Evolutionary conservation across 441 rosid species (phyloP).

Genomic region (Croton setiger): DNA sequence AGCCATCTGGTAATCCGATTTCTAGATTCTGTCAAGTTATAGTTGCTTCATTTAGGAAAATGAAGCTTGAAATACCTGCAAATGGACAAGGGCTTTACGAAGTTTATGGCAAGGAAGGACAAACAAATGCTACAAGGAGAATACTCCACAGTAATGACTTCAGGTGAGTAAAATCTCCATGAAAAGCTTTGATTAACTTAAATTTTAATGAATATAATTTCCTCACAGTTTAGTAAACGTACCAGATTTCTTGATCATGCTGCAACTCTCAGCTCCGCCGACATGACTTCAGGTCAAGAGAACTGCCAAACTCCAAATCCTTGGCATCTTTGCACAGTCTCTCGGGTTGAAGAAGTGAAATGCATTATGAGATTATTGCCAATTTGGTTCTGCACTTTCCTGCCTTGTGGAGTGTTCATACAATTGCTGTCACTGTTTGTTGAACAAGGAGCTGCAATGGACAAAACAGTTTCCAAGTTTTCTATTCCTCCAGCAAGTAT

Average conservation of each 20-base stretch:
- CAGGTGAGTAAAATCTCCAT: conserved; percentile 24
- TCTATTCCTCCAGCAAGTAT: conserved; percentile 53
- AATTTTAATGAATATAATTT: not conserved
- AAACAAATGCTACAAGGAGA: conserved; percentile 20
- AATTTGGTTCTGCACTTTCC: conserved; percentile 48
- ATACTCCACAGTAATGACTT: conserved; percentile 39
- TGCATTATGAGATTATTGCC: conserved; percentile 46
- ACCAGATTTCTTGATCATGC: conserved; percentile 55
- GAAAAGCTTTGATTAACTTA: not conserved
- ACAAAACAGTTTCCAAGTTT: conserved; percentile 32
- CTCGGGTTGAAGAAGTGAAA: conserved; percentile 65
- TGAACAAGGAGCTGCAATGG: conserved; percentile 63
- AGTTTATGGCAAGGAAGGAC: conserved; percentile 12
- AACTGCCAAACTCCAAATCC: conserved; percentile 21
- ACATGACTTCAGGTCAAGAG: not conserved
- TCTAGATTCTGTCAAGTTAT: conserved; percentile 40
- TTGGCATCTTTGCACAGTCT: conserved; percentile 47
- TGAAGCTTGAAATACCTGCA: conserved; percentile 21
- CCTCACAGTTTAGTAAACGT: not conserved
- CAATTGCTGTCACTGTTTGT: conserved; percentile 51
- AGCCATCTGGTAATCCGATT: conserved; percentile 40
- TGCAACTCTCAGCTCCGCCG: conserved; percentile 26
- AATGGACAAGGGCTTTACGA: conserved; percentile 26
- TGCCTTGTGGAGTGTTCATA: conserved; percentile 44
- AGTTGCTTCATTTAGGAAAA: conserved; percentile 36